Conservation (phyloP, 2,329 filamentous ascomycete genomes). For the Fusarium sp. region DNA sequence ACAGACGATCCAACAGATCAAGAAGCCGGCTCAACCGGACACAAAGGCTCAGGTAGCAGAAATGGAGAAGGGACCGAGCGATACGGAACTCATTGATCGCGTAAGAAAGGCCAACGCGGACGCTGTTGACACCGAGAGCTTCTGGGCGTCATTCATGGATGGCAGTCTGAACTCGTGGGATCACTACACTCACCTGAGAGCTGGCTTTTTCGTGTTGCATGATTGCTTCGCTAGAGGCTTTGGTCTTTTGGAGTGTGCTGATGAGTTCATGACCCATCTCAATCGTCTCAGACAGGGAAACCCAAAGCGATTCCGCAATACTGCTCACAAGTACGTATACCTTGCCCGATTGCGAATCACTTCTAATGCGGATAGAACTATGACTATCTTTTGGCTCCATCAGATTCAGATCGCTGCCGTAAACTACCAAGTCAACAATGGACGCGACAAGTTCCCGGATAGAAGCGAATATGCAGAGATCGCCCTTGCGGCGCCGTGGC, state of each 20-base stretch:
- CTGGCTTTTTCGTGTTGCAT: conserved; percentile 48
- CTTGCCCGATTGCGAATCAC: fast-evolving
- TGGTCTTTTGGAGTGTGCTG: conserved; percentile 44
- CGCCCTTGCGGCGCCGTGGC: conserved; percentile 37
- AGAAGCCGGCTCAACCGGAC: background rate
- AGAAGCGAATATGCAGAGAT: conserved; percentile 41
- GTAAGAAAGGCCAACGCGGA: conserved; percentile 20
- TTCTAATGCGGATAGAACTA: conserved; percentile 34
- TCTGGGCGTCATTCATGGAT: conserved; percentile 44
- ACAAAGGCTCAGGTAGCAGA: conserved; percentile 12
- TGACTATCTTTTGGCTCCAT: conserved; percentile 52
- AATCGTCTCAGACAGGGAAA: conserved; percentile 40
- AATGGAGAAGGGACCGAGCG: conserved; percentile 19
- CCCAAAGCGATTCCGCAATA: conserved; percentile 49
- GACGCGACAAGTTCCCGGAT: conserved; percentile 17
- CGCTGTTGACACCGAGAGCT: conserved; percentile 23
- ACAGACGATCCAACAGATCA: conserved; percentile 17
- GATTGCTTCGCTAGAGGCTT: conserved; percentile 40
- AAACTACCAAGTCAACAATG: conserved; percentile 33
- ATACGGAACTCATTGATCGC: conserved; percentile 26
- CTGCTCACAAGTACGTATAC: conserved; percentile 46
- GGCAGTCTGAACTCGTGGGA: conserved; percentile 48
- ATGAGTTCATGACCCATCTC: conserved; percentile 47
- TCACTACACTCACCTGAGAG: conserved; percentile 50
- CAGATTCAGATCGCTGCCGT: conserved; percentile 49